These are phyloP conservation scores for Cochlearia excelsa DNA, from an alignment of 345 rosid genomes.

Conservation along the genomic window DNA sequence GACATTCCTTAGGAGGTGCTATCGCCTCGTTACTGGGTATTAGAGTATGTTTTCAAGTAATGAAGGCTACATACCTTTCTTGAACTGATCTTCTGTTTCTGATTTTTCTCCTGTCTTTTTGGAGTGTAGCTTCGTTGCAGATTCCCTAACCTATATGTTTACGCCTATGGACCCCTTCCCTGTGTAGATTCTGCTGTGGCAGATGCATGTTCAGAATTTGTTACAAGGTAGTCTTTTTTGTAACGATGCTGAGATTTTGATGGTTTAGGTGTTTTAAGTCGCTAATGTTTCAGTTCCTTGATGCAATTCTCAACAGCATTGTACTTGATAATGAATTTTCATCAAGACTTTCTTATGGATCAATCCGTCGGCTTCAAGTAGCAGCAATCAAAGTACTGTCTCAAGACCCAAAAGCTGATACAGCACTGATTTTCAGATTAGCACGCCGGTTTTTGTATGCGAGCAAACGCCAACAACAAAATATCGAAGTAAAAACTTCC, in stretches of 20 bases:
- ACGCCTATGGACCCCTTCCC: constrained; percentile 83
- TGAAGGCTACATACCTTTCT: constrained; percentile 1
- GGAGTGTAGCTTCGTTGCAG: constrained; percentile 49
- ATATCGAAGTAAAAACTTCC: background rate
- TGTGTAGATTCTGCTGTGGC: constrained; percentile 72
- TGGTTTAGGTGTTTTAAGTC: constrained; percentile 3
- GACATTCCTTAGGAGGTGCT: constrained; percentile 95
- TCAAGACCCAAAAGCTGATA: constrained; percentile 61
- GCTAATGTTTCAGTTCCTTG: constrained; percentile 23
- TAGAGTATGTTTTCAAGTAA: constrained; percentile 47
- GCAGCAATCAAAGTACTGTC: constrained; percentile 73
- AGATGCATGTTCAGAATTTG: constrained; percentile 72
- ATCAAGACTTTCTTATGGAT: constrained; percentile 85
- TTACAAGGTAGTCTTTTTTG: constrained; percentile 58
- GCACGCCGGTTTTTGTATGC: constrained; percentile 61
- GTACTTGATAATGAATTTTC: constrained; percentile 84
- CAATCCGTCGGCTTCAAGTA: constrained; percentile 76
- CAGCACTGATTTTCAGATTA: constrained; percentile 59
- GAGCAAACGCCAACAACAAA: constrained; percentile 39
- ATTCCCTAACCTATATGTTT: constrained; percentile 70
- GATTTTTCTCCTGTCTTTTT: background rate
- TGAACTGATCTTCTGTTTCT: constrained; percentile 6
- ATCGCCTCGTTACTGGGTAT: constrained; percentile 81
- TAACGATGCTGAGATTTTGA: constrained; percentile 13
- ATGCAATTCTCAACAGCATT: constrained; percentile 60